Base-by-base conservation (phyloP, 2,329 filamentous ascomycete genomes). In the Phaeosphaeria sp. region DNA sequence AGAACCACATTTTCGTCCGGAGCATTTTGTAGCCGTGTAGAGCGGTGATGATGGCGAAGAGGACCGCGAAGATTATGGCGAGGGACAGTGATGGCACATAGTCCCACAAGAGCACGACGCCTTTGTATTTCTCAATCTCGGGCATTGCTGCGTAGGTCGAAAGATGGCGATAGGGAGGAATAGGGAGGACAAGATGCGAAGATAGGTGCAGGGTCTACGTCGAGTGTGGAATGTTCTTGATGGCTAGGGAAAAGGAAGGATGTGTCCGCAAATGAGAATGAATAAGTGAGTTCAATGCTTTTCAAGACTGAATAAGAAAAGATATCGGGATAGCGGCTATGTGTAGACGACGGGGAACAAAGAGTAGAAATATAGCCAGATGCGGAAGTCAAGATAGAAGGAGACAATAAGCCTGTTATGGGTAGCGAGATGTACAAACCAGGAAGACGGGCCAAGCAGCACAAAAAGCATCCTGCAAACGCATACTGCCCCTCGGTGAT, bases 21-120 rank as follows among this genome's bases (percentile, higher is more conserved):
- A 73, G 64, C 43, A 84, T 74, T 23, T 78, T 77, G 57, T 71
- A 81, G 1, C 64, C 59, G 58, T 86, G 83, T 1, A 69, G 62
- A 0, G 65, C 27, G 0, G 82, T 81, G 2, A 76, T 60, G 3
- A 78, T 18, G 6, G 66, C 52, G 64, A 85, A 85, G 1, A 87
- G 66, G 23, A 80, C 59, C 10, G 75, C 68, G 57, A 85, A 84
- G 5, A 82, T 71, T 18, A 80, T 67, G 1, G 82, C 84, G 0
- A 78, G 81, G 0, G 76, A 64, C 0, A 84, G 58, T 0, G 76
- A 81, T 0, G 83, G 82, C 1, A 71, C 63, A 54, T 82, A 82
- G 52, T 76, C 46, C 57, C 60, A 71, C 5, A 64, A 54, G 18
- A 62, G 58, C 9, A 44, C 25, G 2, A 43, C 22, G 23, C 59